Evolutionary conservation across 371 early-diverging fungal genomes (phyloP).

Genomic region (Syncephalis fuscata): DNA sequence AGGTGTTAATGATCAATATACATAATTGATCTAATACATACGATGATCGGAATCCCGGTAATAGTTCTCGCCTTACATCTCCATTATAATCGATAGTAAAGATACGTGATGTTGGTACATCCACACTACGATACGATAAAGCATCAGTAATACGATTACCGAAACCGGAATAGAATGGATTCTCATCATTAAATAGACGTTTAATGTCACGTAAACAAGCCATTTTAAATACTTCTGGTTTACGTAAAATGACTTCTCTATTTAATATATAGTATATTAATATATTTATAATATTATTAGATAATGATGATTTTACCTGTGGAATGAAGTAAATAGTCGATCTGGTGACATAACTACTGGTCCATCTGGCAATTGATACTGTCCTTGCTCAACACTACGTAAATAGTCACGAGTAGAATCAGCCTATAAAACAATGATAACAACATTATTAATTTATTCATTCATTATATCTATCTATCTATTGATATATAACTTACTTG

Average conservation of each 20-base stretch:
- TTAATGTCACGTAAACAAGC: conserved; percentile 87
- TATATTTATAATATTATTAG: not conserved
- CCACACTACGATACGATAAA: conserved; percentile 87
- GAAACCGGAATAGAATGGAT: conserved; percentile 97
- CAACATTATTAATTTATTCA: not conserved
- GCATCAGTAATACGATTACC: conserved; percentile 85
- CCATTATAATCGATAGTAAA: conserved; percentile 95
- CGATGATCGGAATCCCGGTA: conserved; percentile 66
- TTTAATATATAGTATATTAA: not conserved
- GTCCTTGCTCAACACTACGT: conserved; percentile 75
- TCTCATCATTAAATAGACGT: conserved; percentile 56
- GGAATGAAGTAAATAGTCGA: conserved; percentile 83
- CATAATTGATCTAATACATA: conserved; percentile 10
- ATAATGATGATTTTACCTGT: conserved; percentile 23
- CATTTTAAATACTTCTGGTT: conserved; percentile 98
- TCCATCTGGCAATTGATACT: conserved; percentile 85
- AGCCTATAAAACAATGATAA: conserved; percentile 5
- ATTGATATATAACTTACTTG: conserved; percentile 33
- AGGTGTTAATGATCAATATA: not conserved
- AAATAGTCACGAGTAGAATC: conserved; percentile 87
- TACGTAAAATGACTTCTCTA: conserved; percentile 81
- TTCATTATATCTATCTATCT: not conserved
- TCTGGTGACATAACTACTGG: conserved; percentile 97
- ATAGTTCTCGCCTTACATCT: conserved; percentile 78
- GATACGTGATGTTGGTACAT: conserved; percentile 85